These are phyloP conservation scores for Cercospora brassicicola DNA, from an alignment of 2,329 filamentous ascomycete species.

Conservation along the genomic window DNA sequence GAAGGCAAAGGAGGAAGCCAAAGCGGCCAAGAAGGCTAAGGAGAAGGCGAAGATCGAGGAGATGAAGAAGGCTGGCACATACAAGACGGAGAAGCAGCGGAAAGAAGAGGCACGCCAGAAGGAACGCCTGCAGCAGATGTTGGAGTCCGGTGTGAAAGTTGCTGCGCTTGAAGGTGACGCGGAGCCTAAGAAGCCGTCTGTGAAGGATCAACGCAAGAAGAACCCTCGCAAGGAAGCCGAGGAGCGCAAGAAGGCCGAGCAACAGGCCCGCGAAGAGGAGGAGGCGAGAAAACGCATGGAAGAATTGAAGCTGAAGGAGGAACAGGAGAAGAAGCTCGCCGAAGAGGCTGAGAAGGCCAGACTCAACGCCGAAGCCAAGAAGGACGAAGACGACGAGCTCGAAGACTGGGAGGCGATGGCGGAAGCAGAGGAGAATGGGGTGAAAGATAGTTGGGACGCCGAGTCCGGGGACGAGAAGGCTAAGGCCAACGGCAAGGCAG, in stretches of 20 bases:
- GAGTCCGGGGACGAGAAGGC: conserved; percentile 70
- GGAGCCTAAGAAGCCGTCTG: conserved; percentile 81
- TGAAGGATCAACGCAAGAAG: conserved; percentile 73
- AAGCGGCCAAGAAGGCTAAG: conserved; percentile 76
- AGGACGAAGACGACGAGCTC: conserved; percentile 63
- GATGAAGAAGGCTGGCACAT: conserved; percentile 84
- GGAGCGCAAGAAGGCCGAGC: conserved; percentile 45
- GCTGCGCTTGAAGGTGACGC: conserved; percentile 61
- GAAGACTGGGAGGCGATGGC: conserved; percentile 87
- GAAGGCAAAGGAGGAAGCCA: conserved; percentile 70
- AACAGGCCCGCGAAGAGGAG: conserved; percentile 49
- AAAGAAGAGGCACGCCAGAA: conserved; percentile 78
- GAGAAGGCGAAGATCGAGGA: conserved; percentile 85
- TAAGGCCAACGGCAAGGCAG: conserved; percentile 42
- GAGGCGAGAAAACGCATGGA: conserved; percentile 58
- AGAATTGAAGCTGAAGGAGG: conserved; percentile 53
- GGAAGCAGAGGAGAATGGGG: conserved; percentile 68
- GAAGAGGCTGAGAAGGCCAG: conserved; percentile 74
- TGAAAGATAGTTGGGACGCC: conserved; percentile 96
- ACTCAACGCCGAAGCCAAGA: conserved; percentile 67
- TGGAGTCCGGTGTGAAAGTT: conserved; percentile 68
- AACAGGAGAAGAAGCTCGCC: conserved; percentile 75
- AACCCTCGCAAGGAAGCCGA: conserved; percentile 63
- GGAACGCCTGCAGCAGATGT: conserved; percentile 79
- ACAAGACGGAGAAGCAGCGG: conserved; percentile 80